Percentiles rank a stretch among this genome's conserved stretches.
Evolutionary conservation across 768 basidiomycete species (phyloP).

Genomic region (Russula olivacea): DNA sequence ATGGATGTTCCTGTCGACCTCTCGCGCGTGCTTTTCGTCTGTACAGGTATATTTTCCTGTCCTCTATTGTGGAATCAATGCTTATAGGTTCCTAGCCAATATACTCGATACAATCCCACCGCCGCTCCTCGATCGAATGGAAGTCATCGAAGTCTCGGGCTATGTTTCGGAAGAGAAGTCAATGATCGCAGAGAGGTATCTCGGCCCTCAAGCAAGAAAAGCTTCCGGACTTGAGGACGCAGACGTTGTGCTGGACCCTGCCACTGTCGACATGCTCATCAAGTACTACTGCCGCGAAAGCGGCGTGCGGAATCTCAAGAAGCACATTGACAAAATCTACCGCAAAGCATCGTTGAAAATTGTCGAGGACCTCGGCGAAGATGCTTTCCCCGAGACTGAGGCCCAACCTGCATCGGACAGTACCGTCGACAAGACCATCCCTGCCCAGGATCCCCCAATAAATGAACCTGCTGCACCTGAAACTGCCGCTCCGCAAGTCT

Average conservation of each 20-base stretch:
- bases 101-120: conserved; percentile 91
- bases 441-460: conserved; percentile 45
- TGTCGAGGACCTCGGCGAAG: conserved; percentile 85
- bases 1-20: conserved; percentile 97
- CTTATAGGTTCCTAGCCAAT: conserved; percentile 48
- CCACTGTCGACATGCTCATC: conserved; percentile 82
- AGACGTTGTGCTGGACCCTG: conserved; percentile 71
- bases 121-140: conserved; percentile 92
- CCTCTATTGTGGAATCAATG: not conserved
- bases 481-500: conserved; percentile 25
- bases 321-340: conserved; percentile 99
- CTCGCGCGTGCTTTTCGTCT: conserved; percentile 94
- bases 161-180: conserved; percentile 93
- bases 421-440: conserved; percentile 36
- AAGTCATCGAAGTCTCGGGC: conserved; percentile 89
- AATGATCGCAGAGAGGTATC: conserved; percentile 79
- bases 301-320: conserved; percentile 94
- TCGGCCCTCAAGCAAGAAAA: conserved; percentile 91
- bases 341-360: conserved; percentile 92
- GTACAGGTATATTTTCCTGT: conserved; percentile 52
- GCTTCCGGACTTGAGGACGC: conserved; percentile 80
- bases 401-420: conserved; percentile 25
- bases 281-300: conserved; percentile 97
- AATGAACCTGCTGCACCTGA: conserved; percentile 35
- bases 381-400: conserved; percentile 68